A percentile compares a stretch with the other conserved stretches of the same genome.
Evolutionary conservation across 108 stramenopile genomes (phyloP).

Genomic region (Heterococcus sp.): DNA sequence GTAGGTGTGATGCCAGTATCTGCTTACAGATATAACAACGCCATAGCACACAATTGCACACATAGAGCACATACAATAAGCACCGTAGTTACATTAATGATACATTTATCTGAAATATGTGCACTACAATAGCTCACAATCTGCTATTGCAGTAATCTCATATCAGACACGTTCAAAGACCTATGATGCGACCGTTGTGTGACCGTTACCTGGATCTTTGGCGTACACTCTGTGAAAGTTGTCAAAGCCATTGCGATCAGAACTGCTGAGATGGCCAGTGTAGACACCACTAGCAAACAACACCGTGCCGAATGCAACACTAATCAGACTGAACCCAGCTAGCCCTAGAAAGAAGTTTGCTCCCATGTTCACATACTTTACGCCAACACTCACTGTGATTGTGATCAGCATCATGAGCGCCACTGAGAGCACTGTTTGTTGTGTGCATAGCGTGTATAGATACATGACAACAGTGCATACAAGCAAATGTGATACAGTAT

Average conservation of each 20-base stretch:
- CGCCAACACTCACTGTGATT: constrained; percentile 59
- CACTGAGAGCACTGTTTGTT: constrained; percentile 35
- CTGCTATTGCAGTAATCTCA: no score
- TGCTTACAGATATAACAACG: no score
- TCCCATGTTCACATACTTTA: constrained; percentile 54
- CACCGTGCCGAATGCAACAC: constrained; percentile 51
- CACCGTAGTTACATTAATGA: no score
- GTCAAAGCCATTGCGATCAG: constrained; percentile 43
- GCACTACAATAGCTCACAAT: no score
- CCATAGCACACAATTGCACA: no score
- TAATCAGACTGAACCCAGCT: constrained; percentile 55
- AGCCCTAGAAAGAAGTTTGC: constrained; percentile 61
- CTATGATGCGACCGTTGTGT: no score
- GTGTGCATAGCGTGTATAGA: no score
- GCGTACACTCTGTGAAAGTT: constrained; percentile 54
- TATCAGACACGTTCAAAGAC: no score
- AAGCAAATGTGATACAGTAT: no score
- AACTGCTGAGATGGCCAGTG: constrained; percentile 38
- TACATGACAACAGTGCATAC: no score
- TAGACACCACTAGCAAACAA: constrained; percentile 53
- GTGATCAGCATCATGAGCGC: constrained; percentile 49
- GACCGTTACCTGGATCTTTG: constrained; percentile 49
- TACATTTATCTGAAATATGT: no score
- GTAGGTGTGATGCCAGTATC: constrained; percentile 64
- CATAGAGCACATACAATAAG: no score